These are phyloP conservation scores for Tubosaeta sp. DNA, from an alignment of 768 basidiomycete species.

Conservation along the genomic window DNA sequence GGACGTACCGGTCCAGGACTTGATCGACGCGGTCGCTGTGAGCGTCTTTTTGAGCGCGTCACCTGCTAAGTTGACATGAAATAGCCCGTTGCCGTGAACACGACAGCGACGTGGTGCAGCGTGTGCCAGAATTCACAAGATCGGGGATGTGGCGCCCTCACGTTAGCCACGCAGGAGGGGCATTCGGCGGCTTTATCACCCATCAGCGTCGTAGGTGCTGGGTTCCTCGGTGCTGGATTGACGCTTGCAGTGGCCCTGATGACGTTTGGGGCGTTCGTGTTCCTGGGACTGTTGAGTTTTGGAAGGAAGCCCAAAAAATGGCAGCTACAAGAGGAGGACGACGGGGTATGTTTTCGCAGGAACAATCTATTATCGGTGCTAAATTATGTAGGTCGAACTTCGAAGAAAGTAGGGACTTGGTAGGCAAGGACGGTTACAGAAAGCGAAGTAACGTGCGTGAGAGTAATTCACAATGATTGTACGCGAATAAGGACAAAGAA, in stretches of 20 bases:
- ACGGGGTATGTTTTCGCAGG: slow-evolving; percentile 15
- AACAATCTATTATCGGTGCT: neutral
- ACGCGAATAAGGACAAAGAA: neutral
- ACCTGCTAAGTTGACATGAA: neutral
- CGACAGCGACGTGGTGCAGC: slow-evolving; percentile 54
- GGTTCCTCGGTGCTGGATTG: slow-evolving; percentile 61
- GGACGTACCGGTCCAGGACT: slow-evolving; percentile 53
- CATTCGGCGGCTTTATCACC: slow-evolving; percentile 31
- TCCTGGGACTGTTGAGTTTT: slow-evolving; percentile 37
- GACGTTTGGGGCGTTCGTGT: slow-evolving; percentile 36
- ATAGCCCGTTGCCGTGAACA: slow-evolving; percentile 48
- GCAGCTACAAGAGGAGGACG: slow-evolving; percentile 1
- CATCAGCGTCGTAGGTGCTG: slow-evolving; percentile 58
- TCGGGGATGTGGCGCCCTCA: slow-evolving; percentile 52
- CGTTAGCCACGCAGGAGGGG: slow-evolving; percentile 27
- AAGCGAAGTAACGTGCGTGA: neutral
- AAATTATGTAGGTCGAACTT: slow-evolving; percentile 20
- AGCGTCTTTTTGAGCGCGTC: slow-evolving; percentile 1
- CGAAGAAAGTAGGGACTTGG: slow-evolving; percentile 10
- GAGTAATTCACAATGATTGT: neutral
- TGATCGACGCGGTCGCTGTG: slow-evolving; percentile 42
- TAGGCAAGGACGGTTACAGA: neutral
- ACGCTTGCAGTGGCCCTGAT: slow-evolving; percentile 40
- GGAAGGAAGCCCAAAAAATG: slow-evolving; percentile 13
- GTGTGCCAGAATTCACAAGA: slow-evolving; percentile 53